These are phyloP conservation scores for Batrachochytrium dendrobatidis DNA, from an alignment of 371 early-diverging fungal genomes.

Conservation along the genomic window DNA sequence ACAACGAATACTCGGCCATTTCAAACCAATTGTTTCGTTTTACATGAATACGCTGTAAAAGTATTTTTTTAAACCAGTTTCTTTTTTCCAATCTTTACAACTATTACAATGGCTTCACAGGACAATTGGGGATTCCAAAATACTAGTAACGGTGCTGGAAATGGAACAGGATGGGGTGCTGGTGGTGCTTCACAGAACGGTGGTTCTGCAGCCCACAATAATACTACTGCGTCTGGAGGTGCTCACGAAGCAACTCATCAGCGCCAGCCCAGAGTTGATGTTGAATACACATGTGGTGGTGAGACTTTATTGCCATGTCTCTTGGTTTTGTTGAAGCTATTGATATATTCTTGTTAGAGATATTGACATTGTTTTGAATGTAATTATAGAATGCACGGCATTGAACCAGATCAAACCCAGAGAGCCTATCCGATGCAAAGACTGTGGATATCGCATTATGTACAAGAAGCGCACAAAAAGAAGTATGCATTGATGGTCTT, in stretches of 20 bases:
- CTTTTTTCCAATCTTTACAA: no score
- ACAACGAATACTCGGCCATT: no score
- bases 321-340: not conserved
- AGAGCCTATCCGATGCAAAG: slow-evolving; percentile 92
- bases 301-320: slow-evolving; percentile 4
- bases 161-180: no score
- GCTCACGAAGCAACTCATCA: not conserved
- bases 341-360: not conserved
- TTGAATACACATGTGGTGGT: slow-evolving; percentile 34
- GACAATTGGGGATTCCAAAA: no score
- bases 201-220: no score
- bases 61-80: no score
- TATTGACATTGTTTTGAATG: not conserved
- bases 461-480: slow-evolving; percentile 93
- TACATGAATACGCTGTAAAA: no score
- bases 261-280: slow-evolving; percentile 10
- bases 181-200: no score
- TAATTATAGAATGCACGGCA: slow-evolving; percentile 64
- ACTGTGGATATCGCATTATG: slow-evolving; percentile 94
- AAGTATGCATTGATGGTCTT: slow-evolving; percentile 51
- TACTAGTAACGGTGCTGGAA: no score
- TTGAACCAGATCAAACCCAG: slow-evolving; percentile 87
- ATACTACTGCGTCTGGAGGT: no score
- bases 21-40: no score
- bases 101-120: no score